Base-by-base conservation (phyloP, 106 monocot genomes). In the Dioscorea dumetorum region DNA sequence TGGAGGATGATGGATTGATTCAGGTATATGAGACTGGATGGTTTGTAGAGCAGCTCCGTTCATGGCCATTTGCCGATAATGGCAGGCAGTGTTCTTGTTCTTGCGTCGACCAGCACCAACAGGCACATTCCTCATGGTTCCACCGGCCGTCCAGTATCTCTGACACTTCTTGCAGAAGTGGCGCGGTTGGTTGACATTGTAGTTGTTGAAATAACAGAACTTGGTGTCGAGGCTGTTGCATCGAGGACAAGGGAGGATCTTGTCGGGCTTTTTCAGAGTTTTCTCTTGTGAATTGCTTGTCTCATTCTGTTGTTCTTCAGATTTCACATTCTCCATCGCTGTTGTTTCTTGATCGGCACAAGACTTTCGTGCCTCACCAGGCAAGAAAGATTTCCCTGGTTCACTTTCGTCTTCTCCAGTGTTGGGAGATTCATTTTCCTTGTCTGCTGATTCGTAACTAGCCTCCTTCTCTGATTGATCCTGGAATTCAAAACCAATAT, bases 121-220 rank as follows among this genome's bases (percentile, higher is more conserved):
- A 3, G 93, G 93, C 21, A 94, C 93, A 49, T 94, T 90, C 31
- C 93, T 53, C 89, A 94, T 94, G 63, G 90, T 77, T 34, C 93
- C 93, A 0, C 93, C 93, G 12, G 89, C 89, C 0, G 93, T 94
- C 93, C 93, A 94, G 79, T 94, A 94, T 31, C 93, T 79, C 82
- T 90, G 94, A 81, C 88, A 95, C 71, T 88, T 91, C 79, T 82
- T 89, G 81, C 93, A 94, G 89, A 94, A 90, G 74, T 94, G 78
- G 52, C 93, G 83, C 0, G 93, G 93, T 74, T 94, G 93, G 75
- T 90, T 86, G 77, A 94, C 78, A 51, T 90, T 94, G 77, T 94
- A 94, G 73, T 94, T 94, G 86, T 94, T 94, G 89, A 77, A 94
- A 78, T 94, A 94, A 79, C 93, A 94, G 82, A 94, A 94, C 72